A percentile compares a stretch with the other conserved stretches of the same genome.
phyloP scores from a whole-genome alignment of 805 yeast genomes.

The Zygosaccharomyces pseudorouxii region DNA sequence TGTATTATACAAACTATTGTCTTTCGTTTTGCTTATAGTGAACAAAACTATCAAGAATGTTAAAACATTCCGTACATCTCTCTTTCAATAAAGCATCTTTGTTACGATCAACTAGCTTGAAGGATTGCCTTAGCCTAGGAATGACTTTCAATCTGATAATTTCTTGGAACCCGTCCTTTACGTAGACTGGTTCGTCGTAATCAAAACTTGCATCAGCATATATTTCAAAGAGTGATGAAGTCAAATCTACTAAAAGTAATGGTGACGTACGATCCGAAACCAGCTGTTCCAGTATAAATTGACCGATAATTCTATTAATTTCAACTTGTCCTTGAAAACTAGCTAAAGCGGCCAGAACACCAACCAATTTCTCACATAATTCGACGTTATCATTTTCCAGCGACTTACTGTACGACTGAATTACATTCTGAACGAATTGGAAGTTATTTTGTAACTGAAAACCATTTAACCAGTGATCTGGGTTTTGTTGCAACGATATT shows the following conservation, averaged over 20 bases:
- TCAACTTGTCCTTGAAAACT: conserved; percentile 42
- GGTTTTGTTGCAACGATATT: conserved; percentile 13
- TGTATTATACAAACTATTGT: conserved; percentile 13
- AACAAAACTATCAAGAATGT: conserved; percentile 69
- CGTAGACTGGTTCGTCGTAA: conserved; percentile 68
- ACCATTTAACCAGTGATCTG: conserved; percentile 9
- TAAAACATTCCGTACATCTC: conserved; percentile 60
- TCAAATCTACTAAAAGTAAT: conserved; percentile 50
- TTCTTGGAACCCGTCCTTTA: conserved; percentile 44
- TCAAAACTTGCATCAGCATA: conserved; percentile 67
- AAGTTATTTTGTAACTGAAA: conserved; percentile 24
- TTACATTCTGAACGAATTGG: conserved; percentile 25
- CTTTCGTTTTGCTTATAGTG: conserved; percentile 60
- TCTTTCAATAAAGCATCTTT: conserved; percentile 51
- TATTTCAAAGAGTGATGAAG: conserved; percentile 68
- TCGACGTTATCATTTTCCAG: conserved; percentile 31
- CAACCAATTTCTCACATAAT: conserved; percentile 37
- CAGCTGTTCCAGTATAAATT: conserved; percentile 40
- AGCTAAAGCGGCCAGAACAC: conserved; percentile 51
- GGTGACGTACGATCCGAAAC: conserved; percentile 25
- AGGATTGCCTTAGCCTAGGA: conserved; percentile 46
- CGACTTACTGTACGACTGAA: conserved; percentile 21
- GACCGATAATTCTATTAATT: conserved; percentile 43
- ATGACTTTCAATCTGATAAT: conserved; percentile 39
- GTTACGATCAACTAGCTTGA: conserved; percentile 65